Base-by-base conservation (phyloP, 192 early-diverging fungal species). In the Helicostylum pulchrum region DNA sequence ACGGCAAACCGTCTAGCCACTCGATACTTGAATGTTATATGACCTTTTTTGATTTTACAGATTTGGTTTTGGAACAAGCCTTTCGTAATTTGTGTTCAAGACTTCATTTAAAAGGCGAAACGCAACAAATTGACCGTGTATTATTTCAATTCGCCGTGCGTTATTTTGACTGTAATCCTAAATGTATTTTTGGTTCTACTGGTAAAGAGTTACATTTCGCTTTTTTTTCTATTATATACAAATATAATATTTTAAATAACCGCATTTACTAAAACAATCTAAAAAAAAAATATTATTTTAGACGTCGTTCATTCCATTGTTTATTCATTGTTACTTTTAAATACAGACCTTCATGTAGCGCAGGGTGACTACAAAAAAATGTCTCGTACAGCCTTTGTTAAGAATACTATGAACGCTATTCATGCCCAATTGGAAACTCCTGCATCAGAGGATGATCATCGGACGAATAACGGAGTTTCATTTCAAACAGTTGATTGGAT, bases 271-370 rank as follows among this genome's bases (percentile, higher is more conserved):
- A 45, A n/a, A 14, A 32, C 32, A 21, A 26, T 17, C 14, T 21
- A 17, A 42, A 60, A 3, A 43, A 15, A 6, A 23, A 7, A 21
- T 61, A 19, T 57, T 19, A 48, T 47, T 34, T 30, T 72, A 72
- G 95, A 96, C 69, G 83, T 93, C 15, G 90, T 94, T 0, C 89
- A 98, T 60, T 89, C 90, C 7, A 87, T 95, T 57, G 80, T 89
- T 0, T 95, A 93, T 68, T 95, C 93, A 14, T 62, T 93, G 7
- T 67, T 98, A 64, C 68, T 98, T 58, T 80, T 98, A 7, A 96
- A 96, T 72, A 98, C 96, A 1, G 96, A 98, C 68, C 75, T 96
- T 55, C 91, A 96, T 68, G 82, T 94, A 62, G 93, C 92, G 19
- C 87, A 91, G 57, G 80, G 78, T 4, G 71, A 73, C 4, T 82